These are phyloP conservation scores for Peniophora sp. DNA, from an alignment of 1,284 basidiomycete genomes.

Conservation along the genomic window DNA sequence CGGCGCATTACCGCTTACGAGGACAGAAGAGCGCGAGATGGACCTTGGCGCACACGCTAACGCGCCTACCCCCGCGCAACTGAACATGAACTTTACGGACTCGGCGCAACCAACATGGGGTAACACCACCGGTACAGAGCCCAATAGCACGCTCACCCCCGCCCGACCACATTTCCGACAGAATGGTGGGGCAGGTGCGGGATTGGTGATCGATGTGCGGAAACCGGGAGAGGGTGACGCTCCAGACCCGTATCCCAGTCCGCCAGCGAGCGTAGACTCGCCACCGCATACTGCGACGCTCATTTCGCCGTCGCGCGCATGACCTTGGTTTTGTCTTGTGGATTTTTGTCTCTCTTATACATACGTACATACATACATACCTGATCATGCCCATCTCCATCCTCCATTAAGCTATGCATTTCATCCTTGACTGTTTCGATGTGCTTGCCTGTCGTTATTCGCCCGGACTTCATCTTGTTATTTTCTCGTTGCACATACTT, in stretches of 20 bases:
- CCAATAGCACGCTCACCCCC: not conserved
- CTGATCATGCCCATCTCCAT: too few relatives aligned
- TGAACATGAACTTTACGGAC: constrained; percentile 22
- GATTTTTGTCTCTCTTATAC: too few relatives aligned
- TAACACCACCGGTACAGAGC: not conserved
- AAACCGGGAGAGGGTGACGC: constrained; percentile 25
- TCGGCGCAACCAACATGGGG: not conserved
- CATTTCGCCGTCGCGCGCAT: constrained; percentile 6
- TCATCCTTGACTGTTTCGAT: too few relatives aligned
- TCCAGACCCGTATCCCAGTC: constrained; percentile 64
- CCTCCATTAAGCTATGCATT: too few relatives aligned
- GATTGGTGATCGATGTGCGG: constrained; percentile 25
- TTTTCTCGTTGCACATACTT: too few relatives aligned
- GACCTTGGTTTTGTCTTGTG: not conserved
- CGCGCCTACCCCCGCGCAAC: not conserved
- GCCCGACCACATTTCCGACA: constrained; percentile 42
- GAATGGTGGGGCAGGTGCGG: constrained; percentile 33
- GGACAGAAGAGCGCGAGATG: constrained; percentile 21
- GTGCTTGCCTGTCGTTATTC: too few relatives aligned
- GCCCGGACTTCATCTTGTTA: too few relatives aligned
- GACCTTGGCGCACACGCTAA: not conserved
- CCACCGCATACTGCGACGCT: constrained; percentile 30
- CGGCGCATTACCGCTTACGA: constrained; percentile 65
- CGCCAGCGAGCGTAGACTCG: constrained; percentile 67
- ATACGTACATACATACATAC: too few relatives aligned